Conservation (phyloP, 2,329 filamentous ascomycete species). For the Trichoderma sp. region DNA sequence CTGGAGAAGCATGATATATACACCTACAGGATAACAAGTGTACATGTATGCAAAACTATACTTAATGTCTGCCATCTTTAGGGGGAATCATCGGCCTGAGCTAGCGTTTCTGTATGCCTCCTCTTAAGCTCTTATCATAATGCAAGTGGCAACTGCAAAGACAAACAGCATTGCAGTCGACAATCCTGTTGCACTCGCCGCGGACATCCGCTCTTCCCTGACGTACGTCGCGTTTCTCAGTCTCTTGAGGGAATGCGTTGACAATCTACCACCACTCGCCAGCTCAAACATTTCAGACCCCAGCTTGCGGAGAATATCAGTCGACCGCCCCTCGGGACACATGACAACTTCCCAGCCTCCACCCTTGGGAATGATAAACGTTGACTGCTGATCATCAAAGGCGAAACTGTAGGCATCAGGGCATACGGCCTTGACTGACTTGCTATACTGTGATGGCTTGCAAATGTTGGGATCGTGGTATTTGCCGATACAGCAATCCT, state of each 20-base stretch:
- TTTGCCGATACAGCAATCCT: constrained; percentile 74
- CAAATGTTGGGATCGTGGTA: constrained; percentile 66
- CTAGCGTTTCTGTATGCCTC: background rate
- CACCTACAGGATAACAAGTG: background rate
- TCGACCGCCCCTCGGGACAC: constrained; percentile 66
- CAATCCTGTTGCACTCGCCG: constrained; percentile 30
- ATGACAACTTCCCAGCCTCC: constrained; percentile 79
- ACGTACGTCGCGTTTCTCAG: constrained; percentile 42
- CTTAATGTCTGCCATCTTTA: background rate
- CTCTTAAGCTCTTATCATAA: background rate
- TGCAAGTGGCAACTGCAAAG: background rate
- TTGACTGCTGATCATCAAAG: constrained; percentile 60
- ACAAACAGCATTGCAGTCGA: constrained; percentile 24
- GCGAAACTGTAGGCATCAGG: constrained; percentile 84
- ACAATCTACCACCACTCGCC: constrained; percentile 46
- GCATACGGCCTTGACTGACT: constrained; percentile 71
- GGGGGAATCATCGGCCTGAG: background rate
- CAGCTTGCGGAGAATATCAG: constrained; percentile 58
- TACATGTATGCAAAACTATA: background rate
- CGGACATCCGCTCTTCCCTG: constrained; percentile 35
- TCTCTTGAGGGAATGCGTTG: constrained; percentile 35
- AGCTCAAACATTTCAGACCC: constrained; percentile 52
- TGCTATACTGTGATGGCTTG: constrained; percentile 67
- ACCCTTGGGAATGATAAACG: constrained; percentile 65
- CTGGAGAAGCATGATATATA: background rate